Evolutionary conservation across 495 filamentous ascomycete species (phyloP).

Genomic region (Massariosphaeria phaeospora): DNA sequence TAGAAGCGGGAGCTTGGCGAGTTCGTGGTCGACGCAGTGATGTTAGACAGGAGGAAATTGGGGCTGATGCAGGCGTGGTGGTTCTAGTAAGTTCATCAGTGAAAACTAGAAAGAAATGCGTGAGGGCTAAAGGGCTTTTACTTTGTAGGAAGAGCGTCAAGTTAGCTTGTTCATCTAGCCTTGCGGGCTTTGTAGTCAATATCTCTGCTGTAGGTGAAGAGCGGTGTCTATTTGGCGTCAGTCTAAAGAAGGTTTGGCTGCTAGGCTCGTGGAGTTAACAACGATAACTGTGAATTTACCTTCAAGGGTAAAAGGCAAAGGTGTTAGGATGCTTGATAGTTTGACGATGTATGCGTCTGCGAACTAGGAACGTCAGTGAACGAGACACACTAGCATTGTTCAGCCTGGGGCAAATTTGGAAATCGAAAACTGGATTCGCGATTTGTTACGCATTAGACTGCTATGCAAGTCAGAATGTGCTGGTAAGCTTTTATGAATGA

Average conservation of each 20-base stretch:
- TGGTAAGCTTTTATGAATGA: too few relatives aligned
- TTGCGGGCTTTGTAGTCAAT: slow-evolving; percentile 42
- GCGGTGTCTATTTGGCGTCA: slow-evolving; percentile 48
- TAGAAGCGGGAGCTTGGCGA: slow-evolving; percentile 28
- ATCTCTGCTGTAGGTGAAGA: slow-evolving; percentile 47
- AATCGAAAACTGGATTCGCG: too few relatives aligned
- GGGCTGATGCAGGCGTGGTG: slow-evolving; percentile 52
- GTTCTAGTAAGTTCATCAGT: slow-evolving; percentile 39
- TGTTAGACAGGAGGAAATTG: slow-evolving; percentile 27
- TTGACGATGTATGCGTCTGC: slow-evolving; percentile 43
- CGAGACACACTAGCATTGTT: slow-evolving; percentile 45
- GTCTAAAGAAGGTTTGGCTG: slow-evolving; percentile 46
- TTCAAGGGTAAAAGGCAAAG: slow-evolving; percentile 44
- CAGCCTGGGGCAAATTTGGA: slow-evolving; percentile 41
- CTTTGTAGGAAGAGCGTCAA: slow-evolving; percentile 48
- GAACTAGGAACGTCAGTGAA: slow-evolving; percentile 48
- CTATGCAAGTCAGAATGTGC: too few relatives aligned
- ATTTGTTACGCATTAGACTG: too few relatives aligned
- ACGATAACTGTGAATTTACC: slow-evolving; percentile 45
- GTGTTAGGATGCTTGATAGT: slow-evolving; percentile 38
- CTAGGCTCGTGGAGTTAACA: slow-evolving; percentile 19
- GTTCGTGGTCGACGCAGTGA: slow-evolving; percentile 3
- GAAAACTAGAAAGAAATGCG: background rate
- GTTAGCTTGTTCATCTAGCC: slow-evolving; percentile 33
- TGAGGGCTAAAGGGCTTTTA: too few relatives aligned